These are phyloP conservation scores for Silene conica DNA, from an alignment of 148 eudicot species.

Conservation along the genomic window DNA sequence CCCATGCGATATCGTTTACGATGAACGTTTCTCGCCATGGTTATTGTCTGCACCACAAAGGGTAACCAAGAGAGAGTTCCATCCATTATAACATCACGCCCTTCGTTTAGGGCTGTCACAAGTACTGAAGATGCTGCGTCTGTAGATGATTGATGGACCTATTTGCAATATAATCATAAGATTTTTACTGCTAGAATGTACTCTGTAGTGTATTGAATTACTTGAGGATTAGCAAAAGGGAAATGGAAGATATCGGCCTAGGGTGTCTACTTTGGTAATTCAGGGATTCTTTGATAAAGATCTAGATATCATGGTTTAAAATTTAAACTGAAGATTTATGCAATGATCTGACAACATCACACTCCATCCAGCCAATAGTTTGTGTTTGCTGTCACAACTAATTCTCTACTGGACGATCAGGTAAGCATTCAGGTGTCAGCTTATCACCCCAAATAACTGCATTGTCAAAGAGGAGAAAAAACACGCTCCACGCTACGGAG, in stretches of 20 bases:
- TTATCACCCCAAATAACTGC: no score
- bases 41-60: constrained; percentile 95
- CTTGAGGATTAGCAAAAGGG: no score
- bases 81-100: constrained; percentile 97
- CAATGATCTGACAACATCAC: not conserved
- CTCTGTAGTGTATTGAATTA: no score
- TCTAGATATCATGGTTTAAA: not conserved
- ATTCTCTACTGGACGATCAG: not conserved
- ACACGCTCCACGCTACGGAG: not conserved
- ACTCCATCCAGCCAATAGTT: no score
- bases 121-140: constrained; percentile 97
- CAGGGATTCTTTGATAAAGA: no score
- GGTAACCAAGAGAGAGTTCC: constrained; percentile 98
- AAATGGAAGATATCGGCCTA: not conserved
- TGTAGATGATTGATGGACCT: constrained; percentile 98
- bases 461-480: not conserved
- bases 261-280: not conserved
- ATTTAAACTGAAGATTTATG: not conserved
- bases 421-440: no score
- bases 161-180: constrained; percentile 24
- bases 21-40: constrained; percentile 98
- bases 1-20: constrained; percentile 94
- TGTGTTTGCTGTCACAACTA: not conserved
- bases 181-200: not conserved
- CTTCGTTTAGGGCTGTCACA: constrained; percentile 97